Evolutionary conservation across 768 basidiomycete species (phyloP).

Genomic region (Rickenella mellea): DNA sequence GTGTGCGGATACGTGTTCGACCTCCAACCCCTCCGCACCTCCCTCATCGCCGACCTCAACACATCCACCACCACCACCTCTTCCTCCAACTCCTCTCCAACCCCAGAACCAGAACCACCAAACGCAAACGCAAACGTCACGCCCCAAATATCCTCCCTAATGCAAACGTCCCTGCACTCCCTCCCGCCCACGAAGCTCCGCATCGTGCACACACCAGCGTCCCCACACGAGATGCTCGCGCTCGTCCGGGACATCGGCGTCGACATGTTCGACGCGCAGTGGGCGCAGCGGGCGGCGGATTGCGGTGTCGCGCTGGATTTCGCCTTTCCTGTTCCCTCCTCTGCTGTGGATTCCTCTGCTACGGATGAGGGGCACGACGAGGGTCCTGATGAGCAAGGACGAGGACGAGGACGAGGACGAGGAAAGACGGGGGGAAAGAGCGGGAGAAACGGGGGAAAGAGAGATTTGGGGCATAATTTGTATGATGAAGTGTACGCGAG

Average conservation of each 20-base stretch:
- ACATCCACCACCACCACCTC: not conserved
- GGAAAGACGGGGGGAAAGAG: not conserved
- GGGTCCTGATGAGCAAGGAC: not conserved
- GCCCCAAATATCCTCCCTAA: conserved; percentile 25
- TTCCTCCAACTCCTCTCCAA: not conserved
- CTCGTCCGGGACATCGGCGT: conserved; percentile 57
- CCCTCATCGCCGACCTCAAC: conserved; percentile 13
- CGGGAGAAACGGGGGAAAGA: conserved; percentile 15
- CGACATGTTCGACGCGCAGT: conserved; percentile 68
- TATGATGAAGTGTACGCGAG: conserved; percentile 47
- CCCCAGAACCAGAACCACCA: not conserved
- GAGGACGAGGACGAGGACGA: too few species aligned
- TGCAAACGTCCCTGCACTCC: conserved; percentile 48
- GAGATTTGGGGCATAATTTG: conserved; percentile 63
- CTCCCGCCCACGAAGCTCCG: conserved; percentile 54
- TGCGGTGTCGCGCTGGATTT: conserved; percentile 76
- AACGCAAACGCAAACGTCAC: not conserved
- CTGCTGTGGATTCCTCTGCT: too few species aligned
- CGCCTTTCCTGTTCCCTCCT: conserved; percentile 42
- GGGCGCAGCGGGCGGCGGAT: conserved; percentile 60
- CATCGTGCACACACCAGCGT: conserved; percentile 40
- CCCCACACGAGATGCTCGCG: conserved; percentile 69
- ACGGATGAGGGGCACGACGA: not conserved
- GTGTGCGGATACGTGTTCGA: conserved; percentile 66
- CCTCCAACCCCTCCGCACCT: conserved; percentile 38